A percentile compares a stretch with the other conserved stretches of the same genome.
Conservation (phyloP, 208 protist genomes). For the Trypanosoma brucei region DNA sequence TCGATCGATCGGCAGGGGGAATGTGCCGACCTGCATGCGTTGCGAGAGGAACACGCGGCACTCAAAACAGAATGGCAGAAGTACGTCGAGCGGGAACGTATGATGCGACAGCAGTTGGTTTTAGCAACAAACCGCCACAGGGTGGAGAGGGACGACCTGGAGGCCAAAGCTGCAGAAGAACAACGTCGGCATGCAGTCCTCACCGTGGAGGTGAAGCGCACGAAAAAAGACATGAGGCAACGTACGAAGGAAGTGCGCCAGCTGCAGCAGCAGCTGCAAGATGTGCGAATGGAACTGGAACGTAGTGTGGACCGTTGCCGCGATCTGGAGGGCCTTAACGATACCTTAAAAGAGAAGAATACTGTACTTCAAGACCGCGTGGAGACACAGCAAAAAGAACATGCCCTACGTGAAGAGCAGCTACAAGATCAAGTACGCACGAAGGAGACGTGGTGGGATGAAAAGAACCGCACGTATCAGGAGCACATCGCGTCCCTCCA, state of each 20-base stretch:
- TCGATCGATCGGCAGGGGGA: background rate
- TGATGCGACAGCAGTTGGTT: constrained; percentile 6
- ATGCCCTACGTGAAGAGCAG: background rate
- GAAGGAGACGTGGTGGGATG: background rate
- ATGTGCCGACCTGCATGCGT: constrained; percentile 7
- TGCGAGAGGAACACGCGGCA: constrained; percentile 12
- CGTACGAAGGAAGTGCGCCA: constrained; percentile 8
- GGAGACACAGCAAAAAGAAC: background rate
- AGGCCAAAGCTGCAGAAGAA: background rate
- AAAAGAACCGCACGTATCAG: background rate
- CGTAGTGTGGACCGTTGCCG: constrained; percentile 1
- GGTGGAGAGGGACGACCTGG: background rate
- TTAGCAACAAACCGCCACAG: constrained; percentile 3
- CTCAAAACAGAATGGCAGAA: constrained; percentile 18
- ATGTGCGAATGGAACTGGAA: constrained; percentile 2
- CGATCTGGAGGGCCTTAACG: constrained; percentile 9
- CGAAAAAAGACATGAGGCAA: constrained; percentile 6
- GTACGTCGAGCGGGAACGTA: constrained; percentile 17
- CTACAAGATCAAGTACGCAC: background rate
- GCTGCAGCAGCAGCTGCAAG: constrained; percentile 3
- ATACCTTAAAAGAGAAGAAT: background rate
- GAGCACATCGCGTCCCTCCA: constrained; percentile 9
- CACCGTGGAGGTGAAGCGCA: constrained; percentile 9
- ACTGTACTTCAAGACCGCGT: background rate
- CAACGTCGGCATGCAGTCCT: constrained; percentile 2